Conservation (phyloP, 495 filamentous ascomycete genomes). For the Xylaria castorea region DNA sequence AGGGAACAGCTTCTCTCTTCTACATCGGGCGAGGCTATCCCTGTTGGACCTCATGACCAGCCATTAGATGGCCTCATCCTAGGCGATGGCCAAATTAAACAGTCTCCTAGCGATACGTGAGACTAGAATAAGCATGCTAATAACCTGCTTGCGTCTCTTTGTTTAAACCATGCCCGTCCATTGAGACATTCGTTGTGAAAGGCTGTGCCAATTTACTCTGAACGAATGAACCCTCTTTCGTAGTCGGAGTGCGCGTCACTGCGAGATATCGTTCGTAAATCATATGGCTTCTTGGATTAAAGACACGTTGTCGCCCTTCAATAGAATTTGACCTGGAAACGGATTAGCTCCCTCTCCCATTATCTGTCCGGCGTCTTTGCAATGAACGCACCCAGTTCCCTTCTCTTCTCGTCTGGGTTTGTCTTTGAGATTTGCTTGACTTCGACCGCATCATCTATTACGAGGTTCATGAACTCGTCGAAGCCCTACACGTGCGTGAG, state of each 20-base stretch:
- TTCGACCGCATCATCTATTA: slow-evolving; percentile 93
- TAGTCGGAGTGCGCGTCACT: background rate
- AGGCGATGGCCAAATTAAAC: slow-evolving; percentile 54
- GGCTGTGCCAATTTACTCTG: background rate
- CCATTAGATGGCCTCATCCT: slow-evolving; percentile 55
- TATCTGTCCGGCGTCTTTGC: background rate
- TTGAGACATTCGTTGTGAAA: background rate
- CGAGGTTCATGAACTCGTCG: slow-evolving; percentile 99
- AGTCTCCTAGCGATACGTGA: slow-evolving; percentile 34
- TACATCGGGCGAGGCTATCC: slow-evolving; percentile 60
- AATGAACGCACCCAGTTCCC: slow-evolving; percentile 74
- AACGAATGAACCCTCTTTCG: background rate
- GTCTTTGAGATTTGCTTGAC: slow-evolving; percentile 85
- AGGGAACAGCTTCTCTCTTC: slow-evolving; percentile 80
- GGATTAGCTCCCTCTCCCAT: background rate
- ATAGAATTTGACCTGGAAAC: slow-evolving; percentile 83
- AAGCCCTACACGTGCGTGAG: slow-evolving; percentile 68
- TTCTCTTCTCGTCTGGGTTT: slow-evolving; percentile 73
- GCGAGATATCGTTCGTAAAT: slow-evolving; percentile 12
- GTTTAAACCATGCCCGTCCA: background rate
- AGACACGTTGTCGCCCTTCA: slow-evolving; percentile 97
- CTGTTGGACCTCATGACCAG: slow-evolving; percentile 63
- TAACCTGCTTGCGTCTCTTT: slow-evolving; percentile 2
- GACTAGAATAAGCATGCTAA: slow-evolving; percentile 35
- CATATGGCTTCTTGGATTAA: slow-evolving; percentile 72